phyloP scores from a whole-genome alignment of 1,139 yeast genomes.

The Hansenula anomala region DNA sequence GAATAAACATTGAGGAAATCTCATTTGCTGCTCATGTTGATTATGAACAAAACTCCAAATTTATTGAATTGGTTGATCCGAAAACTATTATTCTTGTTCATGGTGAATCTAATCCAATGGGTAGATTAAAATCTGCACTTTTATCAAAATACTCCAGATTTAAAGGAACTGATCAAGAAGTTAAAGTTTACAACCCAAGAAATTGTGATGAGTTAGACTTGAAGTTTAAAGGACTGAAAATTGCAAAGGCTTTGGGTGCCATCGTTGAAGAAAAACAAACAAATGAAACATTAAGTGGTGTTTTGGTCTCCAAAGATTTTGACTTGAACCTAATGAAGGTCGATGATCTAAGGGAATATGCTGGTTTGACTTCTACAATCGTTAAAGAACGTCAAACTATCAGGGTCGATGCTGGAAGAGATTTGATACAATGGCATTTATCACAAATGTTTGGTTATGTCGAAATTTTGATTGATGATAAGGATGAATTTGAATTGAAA shows the following conservation, averaged over 20 bases:
- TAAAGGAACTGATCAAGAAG: conserved; percentile 85
- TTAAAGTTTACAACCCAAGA: conserved; percentile 88
- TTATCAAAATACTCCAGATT: conserved; percentile 78
- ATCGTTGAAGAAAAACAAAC: conserved; percentile 50
- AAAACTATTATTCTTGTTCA: conserved; percentile 83
- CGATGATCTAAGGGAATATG: conserved; percentile 83
- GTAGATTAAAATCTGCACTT: conserved; percentile 88
- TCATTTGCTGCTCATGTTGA: conserved; percentile 99
- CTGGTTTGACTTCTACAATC: conserved; percentile 81
- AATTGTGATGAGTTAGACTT: conserved; percentile 80
- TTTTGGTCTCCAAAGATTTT: conserved; percentile 86
- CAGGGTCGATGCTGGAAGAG: conserved; percentile 74
- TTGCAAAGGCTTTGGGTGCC: conserved; percentile 81
- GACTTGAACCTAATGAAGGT: conserved; percentile 78
- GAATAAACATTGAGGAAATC: conserved; percentile 87
- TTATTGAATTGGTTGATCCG: conserved; percentile 85
- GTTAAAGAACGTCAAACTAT: conserved; percentile 79
- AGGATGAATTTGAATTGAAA: conserved; percentile 35
- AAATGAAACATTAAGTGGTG: conserved; percentile 62
- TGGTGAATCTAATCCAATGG: conserved; percentile 99
- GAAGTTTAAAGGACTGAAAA: conserved; percentile 75
- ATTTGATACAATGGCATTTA: conserved; percentile 81
- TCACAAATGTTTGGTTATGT: conserved; percentile 94
- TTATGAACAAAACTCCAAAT: conserved; percentile 86
- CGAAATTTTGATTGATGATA: conserved; percentile 58